Evolutionary conservation across 73 alveolate genomes (phyloP).

Genomic region (Paramecium bursaria): DNA sequence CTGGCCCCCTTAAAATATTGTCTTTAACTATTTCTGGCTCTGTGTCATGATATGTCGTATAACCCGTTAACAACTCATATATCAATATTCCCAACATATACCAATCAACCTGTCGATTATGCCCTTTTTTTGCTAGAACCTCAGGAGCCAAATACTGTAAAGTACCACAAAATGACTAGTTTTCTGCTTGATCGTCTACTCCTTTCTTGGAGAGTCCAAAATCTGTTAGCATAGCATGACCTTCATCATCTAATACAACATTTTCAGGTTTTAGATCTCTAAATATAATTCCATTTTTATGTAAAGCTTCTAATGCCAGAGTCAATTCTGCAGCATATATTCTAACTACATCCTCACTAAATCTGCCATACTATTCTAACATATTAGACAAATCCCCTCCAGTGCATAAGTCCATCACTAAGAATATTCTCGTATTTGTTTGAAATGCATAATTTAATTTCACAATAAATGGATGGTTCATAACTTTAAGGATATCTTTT

Average conservation of each 20-base stretch:
- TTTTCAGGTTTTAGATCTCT: slow-evolving; percentile 98
- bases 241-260: slow-evolving; percentile 93
- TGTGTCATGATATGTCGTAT: slow-evolving; percentile 53
- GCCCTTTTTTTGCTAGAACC: slow-evolving; percentile 91
- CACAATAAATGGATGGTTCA: slow-evolving; percentile 95
- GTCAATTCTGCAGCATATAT: slow-evolving; percentile 89
- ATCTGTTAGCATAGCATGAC: slow-evolving; percentile 95
- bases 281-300: slow-evolving; percentile 89
- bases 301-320: slow-evolving; percentile 92
- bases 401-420: slow-evolving; percentile 92
- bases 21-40: slow-evolving; percentile 31
- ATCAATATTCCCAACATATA: slow-evolving; percentile 86
- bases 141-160: slow-evolving; percentile 97
- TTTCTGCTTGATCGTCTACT: slow-evolving; percentile 73
- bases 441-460: slow-evolving; percentile 93
- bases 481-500: slow-evolving; percentile 86
- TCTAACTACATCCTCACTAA: slow-evolving; percentile 91
- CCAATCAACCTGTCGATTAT: slow-evolving; percentile 97
- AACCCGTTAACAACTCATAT: slow-evolving; percentile 96
- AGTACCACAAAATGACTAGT: slow-evolving; percentile 80
- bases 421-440: slow-evolving; percentile 84
- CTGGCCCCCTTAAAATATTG: slow-evolving; percentile 26
- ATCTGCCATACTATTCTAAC: slow-evolving; percentile 65
- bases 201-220: slow-evolving; percentile 96
- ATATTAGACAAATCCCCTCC: slow-evolving; percentile 84